Conservation (phyloP, 441 rosid genomes). For the Capsella rubella region DNA sequence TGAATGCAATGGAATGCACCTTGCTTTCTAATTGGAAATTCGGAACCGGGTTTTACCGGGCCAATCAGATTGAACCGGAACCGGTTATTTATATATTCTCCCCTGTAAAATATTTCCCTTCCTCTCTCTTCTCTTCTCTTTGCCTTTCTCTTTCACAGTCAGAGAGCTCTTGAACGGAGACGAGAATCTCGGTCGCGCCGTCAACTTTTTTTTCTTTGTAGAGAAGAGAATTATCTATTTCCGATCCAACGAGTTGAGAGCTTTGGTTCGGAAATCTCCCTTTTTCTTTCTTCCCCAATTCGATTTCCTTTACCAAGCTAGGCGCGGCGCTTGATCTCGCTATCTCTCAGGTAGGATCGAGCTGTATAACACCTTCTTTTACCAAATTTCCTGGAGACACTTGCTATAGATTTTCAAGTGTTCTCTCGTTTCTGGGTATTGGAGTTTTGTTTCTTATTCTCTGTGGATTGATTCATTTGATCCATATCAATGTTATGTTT, state of each 20-base stretch:
- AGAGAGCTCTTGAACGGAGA: not conserved
- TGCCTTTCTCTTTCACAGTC: not conserved
- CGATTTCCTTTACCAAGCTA: slow-evolving; percentile 1
- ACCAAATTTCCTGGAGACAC: not conserved
- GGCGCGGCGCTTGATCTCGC: not conserved
- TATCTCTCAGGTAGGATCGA: slow-evolving; percentile 19
- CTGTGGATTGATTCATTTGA: not conserved
- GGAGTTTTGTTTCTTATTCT: not conserved
- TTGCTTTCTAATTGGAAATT: not conserved
- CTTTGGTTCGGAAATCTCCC: not conserved
- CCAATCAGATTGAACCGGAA: not conserved
- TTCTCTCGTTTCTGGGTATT: slow-evolving; percentile 4
- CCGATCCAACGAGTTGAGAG: not conserved
- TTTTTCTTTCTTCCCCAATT: not conserved
- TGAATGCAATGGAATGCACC: not conserved
- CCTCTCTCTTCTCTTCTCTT: not conserved
- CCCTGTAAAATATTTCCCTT: not conserved
- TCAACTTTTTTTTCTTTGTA: not conserved
- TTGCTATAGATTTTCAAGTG: not conserved
- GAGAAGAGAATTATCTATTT: slow-evolving; percentile 7
- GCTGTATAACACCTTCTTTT: not conserved
- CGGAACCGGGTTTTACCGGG: not conserved
- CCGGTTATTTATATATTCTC: not conserved
- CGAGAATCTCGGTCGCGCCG: slow-evolving; percentile 6
- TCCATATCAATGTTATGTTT: not conserved